A percentile compares a stretch with the other conserved stretches of the same genome.
phyloP scores from a whole-genome alignment of 108 stramenopile genomes.

The Asterionellopsis glacialis region DNA sequence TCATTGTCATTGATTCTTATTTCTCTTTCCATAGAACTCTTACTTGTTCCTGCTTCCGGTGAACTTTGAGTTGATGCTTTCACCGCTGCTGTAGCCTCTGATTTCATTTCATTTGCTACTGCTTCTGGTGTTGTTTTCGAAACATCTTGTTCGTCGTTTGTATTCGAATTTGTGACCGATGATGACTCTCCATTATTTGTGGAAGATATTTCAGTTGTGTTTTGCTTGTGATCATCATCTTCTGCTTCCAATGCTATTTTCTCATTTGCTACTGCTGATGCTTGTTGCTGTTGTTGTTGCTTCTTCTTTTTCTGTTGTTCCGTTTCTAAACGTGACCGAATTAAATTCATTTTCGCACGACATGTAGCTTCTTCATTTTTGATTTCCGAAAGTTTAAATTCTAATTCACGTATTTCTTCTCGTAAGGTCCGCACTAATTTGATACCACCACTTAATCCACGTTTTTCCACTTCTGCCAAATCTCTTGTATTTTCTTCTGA shows the following conservation, averaged over 20 bases:
- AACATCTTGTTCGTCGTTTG: no score
- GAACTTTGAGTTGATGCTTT: no score
- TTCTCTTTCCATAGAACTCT: no score
- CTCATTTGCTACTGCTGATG: not conserved
- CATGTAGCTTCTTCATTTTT: conserved; percentile 42
- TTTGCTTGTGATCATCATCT: no score
- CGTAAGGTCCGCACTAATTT: conserved; percentile 48
- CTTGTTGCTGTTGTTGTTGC: not conserved
- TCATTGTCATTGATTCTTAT: no score
- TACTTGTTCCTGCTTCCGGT: no score
- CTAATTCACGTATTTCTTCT: conserved; percentile 61
- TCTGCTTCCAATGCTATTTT: not conserved
- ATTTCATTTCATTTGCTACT: not conserved
- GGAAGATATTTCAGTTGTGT: no score
- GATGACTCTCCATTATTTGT: no score
- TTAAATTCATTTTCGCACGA: conserved; percentile 55
- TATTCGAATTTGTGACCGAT: no score
- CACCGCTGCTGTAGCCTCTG: not conserved
- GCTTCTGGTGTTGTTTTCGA: no score
- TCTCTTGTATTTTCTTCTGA: conserved; percentile 64
- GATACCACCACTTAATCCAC: conserved; percentile 66
- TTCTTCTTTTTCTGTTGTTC: conserved; percentile 4
- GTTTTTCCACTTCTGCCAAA: conserved; percentile 56
- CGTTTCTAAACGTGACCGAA: conserved; percentile 18
- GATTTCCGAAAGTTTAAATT: conserved; percentile 45